Conservation (phyloP, 495 filamentous ascomycete genomes). For the Xylaria nigripes region DNA sequence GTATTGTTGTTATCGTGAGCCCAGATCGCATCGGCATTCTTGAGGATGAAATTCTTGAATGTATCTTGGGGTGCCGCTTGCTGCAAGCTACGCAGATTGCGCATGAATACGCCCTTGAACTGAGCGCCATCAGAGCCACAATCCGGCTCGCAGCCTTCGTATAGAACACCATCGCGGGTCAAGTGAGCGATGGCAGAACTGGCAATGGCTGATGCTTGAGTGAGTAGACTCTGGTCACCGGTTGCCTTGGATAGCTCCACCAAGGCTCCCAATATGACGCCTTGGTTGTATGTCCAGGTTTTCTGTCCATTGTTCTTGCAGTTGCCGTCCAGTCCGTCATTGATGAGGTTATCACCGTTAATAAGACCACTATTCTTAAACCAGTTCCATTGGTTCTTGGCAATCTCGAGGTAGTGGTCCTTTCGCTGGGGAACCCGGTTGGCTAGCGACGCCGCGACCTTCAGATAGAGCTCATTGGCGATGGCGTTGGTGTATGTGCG, state of each 20-base stretch:
- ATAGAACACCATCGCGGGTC: conserved; percentile 51
- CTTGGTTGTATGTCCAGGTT: conserved; percentile 76
- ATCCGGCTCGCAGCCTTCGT: conserved; percentile 56
- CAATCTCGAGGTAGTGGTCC: conserved; percentile 48
- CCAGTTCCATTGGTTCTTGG: conserved; percentile 57
- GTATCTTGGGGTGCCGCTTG: conserved; percentile 39
- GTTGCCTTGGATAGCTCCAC: conserved; percentile 56
- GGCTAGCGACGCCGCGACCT: conserved; percentile 62
- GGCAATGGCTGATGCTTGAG: conserved; percentile 55
- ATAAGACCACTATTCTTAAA: conserved; percentile 59
- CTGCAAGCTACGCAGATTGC: conserved; percentile 57
- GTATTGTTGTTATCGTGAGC: conserved; percentile 44
- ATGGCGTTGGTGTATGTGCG: conserved; percentile 59
- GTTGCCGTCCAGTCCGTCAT: conserved; percentile 53
- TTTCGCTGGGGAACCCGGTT: conserved; percentile 48
- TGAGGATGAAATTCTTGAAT: conserved; percentile 48
- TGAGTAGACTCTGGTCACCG: conserved; percentile 44
- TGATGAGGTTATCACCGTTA: conserved; percentile 55
- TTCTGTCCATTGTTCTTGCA: conserved; percentile 59
- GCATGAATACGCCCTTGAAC: conserved; percentile 76
- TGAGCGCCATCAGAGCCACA: conserved; percentile 55
- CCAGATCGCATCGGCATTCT: conserved; percentile 63
- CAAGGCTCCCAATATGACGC: conserved; percentile 64
- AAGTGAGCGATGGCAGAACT: conserved; percentile 51
- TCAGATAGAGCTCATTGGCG: conserved; percentile 67